phyloP scores from a whole-genome alignment of 805 yeast species.

The Dipodascopsis uninucleata region DNA sequence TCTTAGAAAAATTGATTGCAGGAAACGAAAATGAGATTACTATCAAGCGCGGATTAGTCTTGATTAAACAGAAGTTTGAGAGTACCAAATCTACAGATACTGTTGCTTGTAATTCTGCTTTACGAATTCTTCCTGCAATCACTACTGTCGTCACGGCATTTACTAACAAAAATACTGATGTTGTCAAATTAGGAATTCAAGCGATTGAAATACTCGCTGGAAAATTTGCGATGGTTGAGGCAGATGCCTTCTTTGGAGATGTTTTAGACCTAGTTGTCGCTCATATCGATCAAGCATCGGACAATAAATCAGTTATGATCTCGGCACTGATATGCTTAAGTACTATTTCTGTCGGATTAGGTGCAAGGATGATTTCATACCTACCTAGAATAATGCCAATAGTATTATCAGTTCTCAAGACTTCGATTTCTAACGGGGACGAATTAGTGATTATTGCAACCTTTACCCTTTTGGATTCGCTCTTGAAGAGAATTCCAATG shows the following conservation, averaged over 20 bases:
- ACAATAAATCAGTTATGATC: constrained; percentile 59
- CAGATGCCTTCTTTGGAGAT: constrained; percentile 42
- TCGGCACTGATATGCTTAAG: constrained; percentile 72
- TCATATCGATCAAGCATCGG: constrained; percentile 51
- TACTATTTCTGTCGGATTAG: constrained; percentile 59
- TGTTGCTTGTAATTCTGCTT: constrained; percentile 49
- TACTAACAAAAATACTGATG: constrained; percentile 36
- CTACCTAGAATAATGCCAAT: constrained; percentile 84
- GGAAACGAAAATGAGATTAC: constrained; percentile 21
- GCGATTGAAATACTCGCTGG: constrained; percentile 59
- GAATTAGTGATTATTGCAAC: constrained; percentile 63
- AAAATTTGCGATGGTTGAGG: constrained; percentile 54
- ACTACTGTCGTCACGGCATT: constrained; percentile 7
- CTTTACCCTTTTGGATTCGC: constrained; percentile 65
- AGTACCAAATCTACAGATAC: constrained; percentile 15
- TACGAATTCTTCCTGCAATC: constrained; percentile 29
- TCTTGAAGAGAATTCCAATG: constrained; percentile 79
- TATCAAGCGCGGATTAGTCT: constrained; percentile 15
- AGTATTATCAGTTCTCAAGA: constrained; percentile 56
- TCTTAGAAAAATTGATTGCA: constrained; percentile 47
- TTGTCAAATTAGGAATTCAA: constrained; percentile 68
- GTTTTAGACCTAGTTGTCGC: constrained; percentile 52
- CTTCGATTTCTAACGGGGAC: constrained; percentile 37
- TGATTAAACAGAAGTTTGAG: constrained; percentile 21
- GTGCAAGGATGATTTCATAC: constrained; percentile 79